Evolutionary conservation across 139 green algal genomes (phyloP).

Genomic region (Pedinophyceae sp.): DNA sequence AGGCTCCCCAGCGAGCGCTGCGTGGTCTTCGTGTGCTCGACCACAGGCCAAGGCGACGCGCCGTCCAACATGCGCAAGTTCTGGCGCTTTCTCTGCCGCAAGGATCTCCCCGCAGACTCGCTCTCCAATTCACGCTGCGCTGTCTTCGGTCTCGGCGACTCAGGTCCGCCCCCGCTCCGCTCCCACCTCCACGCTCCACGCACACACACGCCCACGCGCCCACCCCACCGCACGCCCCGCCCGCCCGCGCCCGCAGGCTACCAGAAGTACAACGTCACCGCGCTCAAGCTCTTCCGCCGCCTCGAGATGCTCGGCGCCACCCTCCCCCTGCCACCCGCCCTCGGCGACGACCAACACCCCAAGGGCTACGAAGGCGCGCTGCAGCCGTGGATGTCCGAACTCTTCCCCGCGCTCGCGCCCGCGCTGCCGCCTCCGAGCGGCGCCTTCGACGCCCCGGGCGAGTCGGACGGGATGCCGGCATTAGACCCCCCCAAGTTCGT

Average conservation of each 20-base stretch:
- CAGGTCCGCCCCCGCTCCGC: constrained; percentile 17
- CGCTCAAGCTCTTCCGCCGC: constrained; percentile 70
- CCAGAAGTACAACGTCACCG: constrained; percentile 70
- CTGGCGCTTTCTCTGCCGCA: constrained; percentile 81
- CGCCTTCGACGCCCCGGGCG: too few relatives aligned
- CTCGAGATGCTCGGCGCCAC: constrained; percentile 58
- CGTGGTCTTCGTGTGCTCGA: constrained; percentile 61
- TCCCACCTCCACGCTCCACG: too few relatives aligned
- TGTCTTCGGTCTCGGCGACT: constrained; percentile 93
- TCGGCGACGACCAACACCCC: constrained; percentile 77
- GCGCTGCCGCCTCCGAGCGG: too few relatives aligned
- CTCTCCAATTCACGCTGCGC: constrained; percentile 34
- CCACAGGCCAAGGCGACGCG: constrained; percentile 75
- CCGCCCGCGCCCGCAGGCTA: too few relatives aligned
- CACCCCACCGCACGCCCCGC: too few relatives aligned
- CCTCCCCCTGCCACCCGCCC: constrained; percentile 36
- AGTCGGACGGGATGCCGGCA: too few relatives aligned
- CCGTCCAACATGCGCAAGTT: constrained; percentile 74
- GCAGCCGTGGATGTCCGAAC: constrained; percentile 60
- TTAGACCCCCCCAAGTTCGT: too few relatives aligned
- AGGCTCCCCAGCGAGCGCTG: constrained; percentile 33
- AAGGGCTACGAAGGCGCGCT: constrained; percentile 73
- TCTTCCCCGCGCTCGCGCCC: constrained; percentile 66
- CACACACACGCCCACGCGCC: too few relatives aligned
- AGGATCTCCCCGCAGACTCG: constrained; percentile 44